These are phyloP conservation scores for Sphenostylis stenocarpa DNA, from an alignment of 306 rosid genomes.

Conservation along the genomic window DNA sequence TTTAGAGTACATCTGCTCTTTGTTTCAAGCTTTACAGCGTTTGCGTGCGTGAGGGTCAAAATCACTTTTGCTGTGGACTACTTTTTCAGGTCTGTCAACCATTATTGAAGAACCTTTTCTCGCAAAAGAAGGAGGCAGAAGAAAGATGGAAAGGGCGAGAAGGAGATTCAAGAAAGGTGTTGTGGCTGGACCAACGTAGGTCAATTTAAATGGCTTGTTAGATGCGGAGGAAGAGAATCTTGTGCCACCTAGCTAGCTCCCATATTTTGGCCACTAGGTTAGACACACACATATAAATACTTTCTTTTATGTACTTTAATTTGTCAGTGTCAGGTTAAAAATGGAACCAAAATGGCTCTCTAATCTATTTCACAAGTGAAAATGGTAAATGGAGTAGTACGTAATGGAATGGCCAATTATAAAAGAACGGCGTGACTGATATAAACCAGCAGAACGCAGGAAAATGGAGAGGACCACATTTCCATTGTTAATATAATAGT, in stretches of 20 bases:
- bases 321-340: slow-evolving; percentile 16
- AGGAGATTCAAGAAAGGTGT: slow-evolving; percentile 45
- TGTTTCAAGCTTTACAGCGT: slow-evolving; percentile 14
- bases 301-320: slow-evolving; percentile 14
- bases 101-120: slow-evolving; percentile 52
- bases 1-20: slow-evolving; percentile 15
- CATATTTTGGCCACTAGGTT: slow-evolving; percentile 29
- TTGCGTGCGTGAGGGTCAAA: slow-evolving; percentile 10
- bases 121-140: slow-evolving; percentile 42
- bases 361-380: slow-evolving; percentile 1
- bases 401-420: neutral
- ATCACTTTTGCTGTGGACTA: slow-evolving; percentile 22
- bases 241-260: neutral
- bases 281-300: neutral
- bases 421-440: slow-evolving; percentile 26
- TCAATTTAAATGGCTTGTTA: slow-evolving; percentile 18
- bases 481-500: slow-evolving; percentile 37
- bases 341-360: neutral
- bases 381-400: slow-evolving; percentile 18
- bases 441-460: neutral
- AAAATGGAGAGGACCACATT: slow-evolving; percentile 52
- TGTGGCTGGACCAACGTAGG: slow-evolving; percentile 26
- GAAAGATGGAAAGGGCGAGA: slow-evolving; percentile 54
- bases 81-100: slow-evolving; percentile 61
- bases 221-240: slow-evolving; percentile 21